A percentile compares a stretch with the other conserved stretches of the same genome.
Evolutionary conservation across 768 basidiomycete species (phyloP).

Genomic region (Boletus pseudo-olivaceus): DNA sequence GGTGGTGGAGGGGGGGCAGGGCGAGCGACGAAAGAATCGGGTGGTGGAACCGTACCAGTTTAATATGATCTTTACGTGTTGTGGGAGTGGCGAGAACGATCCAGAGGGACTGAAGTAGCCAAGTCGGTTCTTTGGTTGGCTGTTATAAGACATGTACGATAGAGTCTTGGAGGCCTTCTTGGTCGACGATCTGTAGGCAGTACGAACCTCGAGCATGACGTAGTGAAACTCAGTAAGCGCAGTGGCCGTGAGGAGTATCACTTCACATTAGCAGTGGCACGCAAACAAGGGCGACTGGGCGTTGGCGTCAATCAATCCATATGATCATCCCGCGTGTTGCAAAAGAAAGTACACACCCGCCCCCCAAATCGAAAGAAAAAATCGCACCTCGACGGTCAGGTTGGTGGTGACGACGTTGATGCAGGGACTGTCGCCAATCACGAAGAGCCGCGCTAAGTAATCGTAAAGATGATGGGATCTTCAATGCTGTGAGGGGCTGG

Average conservation of each 20-base stretch:
- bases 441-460: not conserved
- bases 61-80: slow-evolving; percentile 27
- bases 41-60: slow-evolving; percentile 11
- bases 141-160: not conserved
- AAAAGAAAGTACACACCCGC: not conserved
- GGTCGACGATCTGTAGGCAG: not conserved
- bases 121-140: not conserved
- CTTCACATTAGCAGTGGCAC: not conserved
- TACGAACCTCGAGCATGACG: not conserved
- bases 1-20: slow-evolving; percentile 5
- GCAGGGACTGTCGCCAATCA: not conserved
- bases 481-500: not conserved
- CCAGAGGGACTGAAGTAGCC: not conserved
- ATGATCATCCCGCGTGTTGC: not conserved
- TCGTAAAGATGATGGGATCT: not conserved
- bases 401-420: too few relatives aligned
- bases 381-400: not conserved
- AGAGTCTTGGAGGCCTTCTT: not conserved
- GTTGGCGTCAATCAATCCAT: not conserved
- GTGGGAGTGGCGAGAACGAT: slow-evolving; percentile 6
- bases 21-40: not conserved
- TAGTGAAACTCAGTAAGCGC: too few relatives aligned
- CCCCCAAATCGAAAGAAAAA: not conserved
- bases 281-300: not conserved
- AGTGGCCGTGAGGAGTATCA: not conserved